Evolutionary conservation across 2,329 filamentous ascomycete genomes (phyloP).

Genomic region (Beauveria rudraprayagi): DNA sequence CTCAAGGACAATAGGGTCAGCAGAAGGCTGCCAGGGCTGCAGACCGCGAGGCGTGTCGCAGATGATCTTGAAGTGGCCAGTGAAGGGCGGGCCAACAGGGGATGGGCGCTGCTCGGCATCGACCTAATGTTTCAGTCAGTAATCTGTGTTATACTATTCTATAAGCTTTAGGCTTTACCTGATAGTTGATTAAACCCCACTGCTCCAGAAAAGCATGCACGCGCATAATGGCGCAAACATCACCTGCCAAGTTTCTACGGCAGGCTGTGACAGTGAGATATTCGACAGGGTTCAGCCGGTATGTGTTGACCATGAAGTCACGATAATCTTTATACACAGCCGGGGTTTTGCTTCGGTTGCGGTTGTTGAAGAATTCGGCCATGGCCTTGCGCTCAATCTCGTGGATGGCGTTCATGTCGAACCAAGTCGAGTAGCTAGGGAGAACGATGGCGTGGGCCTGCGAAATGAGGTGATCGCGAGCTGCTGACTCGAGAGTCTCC

Average conservation of each 20-base stretch:
- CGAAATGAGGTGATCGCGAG: slow-evolving; percentile 82
- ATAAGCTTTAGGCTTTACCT: slow-evolving; percentile 48
- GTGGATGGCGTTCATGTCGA: slow-evolving; percentile 93
- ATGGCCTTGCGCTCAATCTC: slow-evolving; percentile 88
- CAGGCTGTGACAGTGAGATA: slow-evolving; percentile 97
- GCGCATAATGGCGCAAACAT: slow-evolving; percentile 98
- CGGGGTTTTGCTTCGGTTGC: slow-evolving; percentile 96
- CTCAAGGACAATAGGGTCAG: slow-evolving; percentile 59
- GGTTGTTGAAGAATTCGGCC: slow-evolving; percentile 96
- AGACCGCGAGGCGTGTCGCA: slow-evolving; percentile 92
- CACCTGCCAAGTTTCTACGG: slow-evolving; percentile 85
- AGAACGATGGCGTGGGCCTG: slow-evolving; percentile 95
- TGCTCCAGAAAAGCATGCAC: slow-evolving; percentile 97
- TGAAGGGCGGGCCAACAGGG: slow-evolving; percentile 92
- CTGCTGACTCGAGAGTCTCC: slow-evolving; percentile 72
- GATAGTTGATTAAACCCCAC: slow-evolving; percentile 98
- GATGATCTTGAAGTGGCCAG: slow-evolving; percentile 92
- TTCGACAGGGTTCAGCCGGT: slow-evolving; percentile 88
- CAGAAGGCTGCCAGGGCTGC: slow-evolving; percentile 88
- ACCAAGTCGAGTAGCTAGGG: slow-evolving; percentile 97
- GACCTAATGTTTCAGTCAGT: slow-evolving; percentile 49
- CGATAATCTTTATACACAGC: slow-evolving; percentile 98
- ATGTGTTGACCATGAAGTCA: slow-evolving; percentile 99
- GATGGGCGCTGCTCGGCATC: slow-evolving; percentile 93
- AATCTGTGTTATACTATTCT: background rate